Conservation (phyloP, 2,329 filamentous ascomycete species). For the Aspergillus clavatus region DNA sequence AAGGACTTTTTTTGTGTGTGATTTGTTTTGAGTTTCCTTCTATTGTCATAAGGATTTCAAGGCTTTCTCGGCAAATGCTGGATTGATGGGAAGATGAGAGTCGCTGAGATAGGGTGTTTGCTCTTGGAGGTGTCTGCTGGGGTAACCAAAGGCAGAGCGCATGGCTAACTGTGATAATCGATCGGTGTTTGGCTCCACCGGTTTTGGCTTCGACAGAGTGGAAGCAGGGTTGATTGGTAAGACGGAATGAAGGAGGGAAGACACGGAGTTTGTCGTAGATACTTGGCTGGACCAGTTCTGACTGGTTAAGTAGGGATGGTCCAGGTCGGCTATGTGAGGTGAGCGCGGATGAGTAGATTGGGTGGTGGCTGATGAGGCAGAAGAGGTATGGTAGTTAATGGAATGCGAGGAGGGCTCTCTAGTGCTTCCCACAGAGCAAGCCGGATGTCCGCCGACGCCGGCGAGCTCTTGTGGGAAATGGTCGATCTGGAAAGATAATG, state of each 20-base stretch:
- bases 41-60: slow-evolving; percentile 11
- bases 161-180: slow-evolving; percentile 9
- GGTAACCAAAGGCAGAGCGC: slow-evolving; percentile 9
- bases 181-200: slow-evolving; percentile 3
- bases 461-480: slow-evolving; percentile 18
- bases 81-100: slow-evolving; percentile 28
- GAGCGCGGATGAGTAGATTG: slow-evolving; percentile 12
- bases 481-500: slow-evolving; percentile 6
- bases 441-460: slow-evolving; percentile 21
- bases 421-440: slow-evolving; percentile 11
- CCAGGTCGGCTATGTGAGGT: slow-evolving; percentile 9
- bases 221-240: slow-evolving; percentile 32
- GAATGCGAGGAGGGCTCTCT: slow-evolving; percentile 8
- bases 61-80: slow-evolving; percentile 18
- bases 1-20: neutral
- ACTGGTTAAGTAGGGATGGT: slow-evolving; percentile 12
- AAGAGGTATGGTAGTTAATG: slow-evolving; percentile 11
- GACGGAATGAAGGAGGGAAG: slow-evolving; percentile 26
- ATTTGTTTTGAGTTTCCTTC: neutral
- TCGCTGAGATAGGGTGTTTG: slow-evolving; percentile 17
- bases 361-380: slow-evolving; percentile 11
- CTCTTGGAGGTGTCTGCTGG: slow-evolving; percentile 6
- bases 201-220: slow-evolving; percentile 6
- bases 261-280: slow-evolving; percentile 9
- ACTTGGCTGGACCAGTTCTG: slow-evolving; percentile 11